phyloP scores from a whole-genome alignment of 306 rosid species.

The Cucumis melo region DNA sequence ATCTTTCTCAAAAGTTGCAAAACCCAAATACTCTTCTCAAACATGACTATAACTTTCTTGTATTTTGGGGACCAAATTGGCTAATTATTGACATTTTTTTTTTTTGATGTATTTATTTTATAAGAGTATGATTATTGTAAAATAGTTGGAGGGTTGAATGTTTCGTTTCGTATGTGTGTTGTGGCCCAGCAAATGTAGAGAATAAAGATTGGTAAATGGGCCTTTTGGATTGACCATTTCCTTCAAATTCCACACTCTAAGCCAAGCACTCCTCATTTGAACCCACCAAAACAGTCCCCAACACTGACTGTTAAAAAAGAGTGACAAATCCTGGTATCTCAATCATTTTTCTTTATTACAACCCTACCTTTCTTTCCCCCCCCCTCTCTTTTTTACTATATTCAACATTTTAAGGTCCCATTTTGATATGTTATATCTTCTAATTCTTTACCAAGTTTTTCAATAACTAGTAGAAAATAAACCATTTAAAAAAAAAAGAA shows the following conservation, averaged over 20 bases:
- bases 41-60: background rate
- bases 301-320: background rate
- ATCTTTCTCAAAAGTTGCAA: background rate
- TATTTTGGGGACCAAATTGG: background rate
- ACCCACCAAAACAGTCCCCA: background rate
- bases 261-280: background rate
- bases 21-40: background rate
- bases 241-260: background rate
- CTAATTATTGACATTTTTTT: background rate
- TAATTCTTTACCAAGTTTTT: too few species aligned
- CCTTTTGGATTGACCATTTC: background rate
- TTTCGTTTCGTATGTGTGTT: background rate
- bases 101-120: background rate
- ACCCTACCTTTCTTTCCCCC: too few species aligned
- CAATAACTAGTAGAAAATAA: too few species aligned
- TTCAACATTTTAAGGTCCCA: background rate
- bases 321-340: background rate
- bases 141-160: background rate
- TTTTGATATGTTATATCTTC: too few species aligned
- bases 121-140: background rate
- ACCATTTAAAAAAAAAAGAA: too few species aligned
- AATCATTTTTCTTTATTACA: background rate
- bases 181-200: background rate
- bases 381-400: background rate
- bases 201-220: background rate